phyloP scores from a whole-genome alignment of 371 early-diverging fungal genomes.

The Mortierella sp. region DNA sequence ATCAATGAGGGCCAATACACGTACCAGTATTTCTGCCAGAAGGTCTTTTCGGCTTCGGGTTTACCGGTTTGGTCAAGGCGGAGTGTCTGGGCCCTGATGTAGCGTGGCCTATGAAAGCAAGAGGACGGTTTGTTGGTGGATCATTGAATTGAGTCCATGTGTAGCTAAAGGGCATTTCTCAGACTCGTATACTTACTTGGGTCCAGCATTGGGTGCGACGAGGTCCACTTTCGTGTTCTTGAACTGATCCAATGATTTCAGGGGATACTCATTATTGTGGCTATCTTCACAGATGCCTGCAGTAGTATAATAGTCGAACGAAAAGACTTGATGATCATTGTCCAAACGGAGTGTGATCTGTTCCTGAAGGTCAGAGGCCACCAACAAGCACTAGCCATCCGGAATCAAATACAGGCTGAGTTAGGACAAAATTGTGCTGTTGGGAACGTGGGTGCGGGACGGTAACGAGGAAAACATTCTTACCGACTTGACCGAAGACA shows the following conservation, averaged over 20 bases:
- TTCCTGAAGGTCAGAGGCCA: constrained; percentile 46
- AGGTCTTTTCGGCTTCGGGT: constrained; percentile 47
- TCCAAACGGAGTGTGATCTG: constrained; percentile 38
- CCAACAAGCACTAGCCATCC: constrained; percentile 35
- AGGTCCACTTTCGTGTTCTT: constrained; percentile 28
- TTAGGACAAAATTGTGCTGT: no score
- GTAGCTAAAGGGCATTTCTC: no score
- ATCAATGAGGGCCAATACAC: no score
- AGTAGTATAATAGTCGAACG: constrained; percentile 41
- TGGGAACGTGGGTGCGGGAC: neutral
- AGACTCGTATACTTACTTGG: constrained; percentile 45
- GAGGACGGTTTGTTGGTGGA: no score
- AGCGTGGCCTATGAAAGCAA: constrained; percentile 26
- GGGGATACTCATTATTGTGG: constrained; percentile 20
- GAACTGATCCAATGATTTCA: constrained; percentile 35
- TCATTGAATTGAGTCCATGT: no score
- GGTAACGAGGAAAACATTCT: neutral
- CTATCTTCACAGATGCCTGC: constrained; percentile 15
- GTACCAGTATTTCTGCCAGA: constrained; percentile 55
- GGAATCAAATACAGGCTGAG: no score
- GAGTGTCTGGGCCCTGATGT: constrained; percentile 36
- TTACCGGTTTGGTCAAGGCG: constrained; percentile 47
- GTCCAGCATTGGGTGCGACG: constrained; percentile 8
- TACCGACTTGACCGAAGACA: constrained; percentile 53
- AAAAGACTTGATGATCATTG: constrained; percentile 29